Base-by-base conservation (phyloP, 225 moss, liverwort and hornwort genomes). In the Rhytidiadelphus loreus region DNA sequence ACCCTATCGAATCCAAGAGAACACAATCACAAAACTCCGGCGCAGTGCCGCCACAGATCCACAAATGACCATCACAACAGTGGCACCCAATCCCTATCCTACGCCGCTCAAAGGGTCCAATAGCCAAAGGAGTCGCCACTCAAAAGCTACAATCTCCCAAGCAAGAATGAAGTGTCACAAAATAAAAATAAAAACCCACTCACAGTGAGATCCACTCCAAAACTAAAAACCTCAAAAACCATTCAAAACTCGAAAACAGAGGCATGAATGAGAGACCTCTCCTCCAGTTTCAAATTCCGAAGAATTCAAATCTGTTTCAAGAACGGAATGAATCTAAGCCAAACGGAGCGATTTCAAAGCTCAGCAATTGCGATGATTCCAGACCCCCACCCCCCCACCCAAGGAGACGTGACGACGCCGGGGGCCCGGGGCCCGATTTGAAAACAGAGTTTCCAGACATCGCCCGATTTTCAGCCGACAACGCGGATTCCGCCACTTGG, bases 381-480 rank as follows among this genome's bases (percentile, higher is more conserved):
- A 65, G 20, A 4, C 17, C 62, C 21, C 19, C 71, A 33, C 7
- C 21, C 7, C 21, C 3, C 43, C 83, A 13, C 56, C 18, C 50
- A 26, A 7, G 53, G 24, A 62, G 56, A 66, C 32, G 39, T 59
- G 61, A 39, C 32, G 52, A 46, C 55, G 32, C 61, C 9, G 25
- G 11, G 43, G 11, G 65, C 56, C 61, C 9, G 25, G 11, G 43
- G 11, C 74, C 56, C n/a, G 44, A 75, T 81, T 75, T 57, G 41
- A 74, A 86, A 81, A 75, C 64, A 57, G 85, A 85, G 81, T 37
- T 77, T 63, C 62, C 82, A 66, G 58, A 55, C 82, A 66, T 33
- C 76, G 50, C 81, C 82, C 81, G 80, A 81, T 75, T 85, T 88
- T 86, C 86, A 76, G 86, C 89, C 86, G 82, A 82, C 82, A 89